Evolutionary conservation across 148 eudicot genomes (phyloP).

Genomic region (Amaranthus hypochondriacus): DNA sequence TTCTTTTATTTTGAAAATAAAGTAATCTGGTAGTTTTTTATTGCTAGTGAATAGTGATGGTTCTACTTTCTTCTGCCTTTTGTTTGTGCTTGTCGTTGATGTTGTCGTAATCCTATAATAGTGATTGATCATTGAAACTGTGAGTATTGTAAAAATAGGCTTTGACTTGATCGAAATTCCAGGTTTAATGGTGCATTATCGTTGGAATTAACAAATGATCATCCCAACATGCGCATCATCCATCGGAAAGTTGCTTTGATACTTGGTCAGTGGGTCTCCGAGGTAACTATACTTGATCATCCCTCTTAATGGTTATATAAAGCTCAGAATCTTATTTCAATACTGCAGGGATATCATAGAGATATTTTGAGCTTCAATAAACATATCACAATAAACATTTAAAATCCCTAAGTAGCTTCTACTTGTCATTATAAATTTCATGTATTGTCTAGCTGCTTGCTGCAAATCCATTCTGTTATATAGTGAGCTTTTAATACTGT

Average conservation of each 20-base stretch:
- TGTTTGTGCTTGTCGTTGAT: slow-evolving; percentile 1
- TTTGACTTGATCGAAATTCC: slow-evolving; percentile 22
- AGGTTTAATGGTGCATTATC: slow-evolving; percentile 94
- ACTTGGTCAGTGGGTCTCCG: slow-evolving; percentile 99
- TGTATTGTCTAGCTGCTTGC: background rate
- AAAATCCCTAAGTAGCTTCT: background rate
- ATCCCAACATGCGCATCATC: slow-evolving; percentile 90
- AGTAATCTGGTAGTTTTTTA: too few species aligned
- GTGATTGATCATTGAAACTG: background rate
- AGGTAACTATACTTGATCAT: slow-evolving; percentile 43
- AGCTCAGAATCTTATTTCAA: background rate
- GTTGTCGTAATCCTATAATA: background rate
- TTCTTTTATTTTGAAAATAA: background rate
- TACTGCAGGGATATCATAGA: background rate
- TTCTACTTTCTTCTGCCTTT: background rate
- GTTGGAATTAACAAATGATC: slow-evolving; percentile 76
- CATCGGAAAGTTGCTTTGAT: slow-evolving; percentile 92
- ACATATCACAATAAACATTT: background rate
- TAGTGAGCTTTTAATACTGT: background rate
- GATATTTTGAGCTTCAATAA: background rate
- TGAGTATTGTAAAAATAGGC: background rate
- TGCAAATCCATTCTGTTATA: background rate
- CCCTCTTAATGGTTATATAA: background rate
- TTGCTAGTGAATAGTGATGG: background rate
- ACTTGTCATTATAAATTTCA: background rate